Evolutionary conservation across 1,139 yeast species (phyloP).

Genomic region (Nakaseomyces nivariensis): DNA sequence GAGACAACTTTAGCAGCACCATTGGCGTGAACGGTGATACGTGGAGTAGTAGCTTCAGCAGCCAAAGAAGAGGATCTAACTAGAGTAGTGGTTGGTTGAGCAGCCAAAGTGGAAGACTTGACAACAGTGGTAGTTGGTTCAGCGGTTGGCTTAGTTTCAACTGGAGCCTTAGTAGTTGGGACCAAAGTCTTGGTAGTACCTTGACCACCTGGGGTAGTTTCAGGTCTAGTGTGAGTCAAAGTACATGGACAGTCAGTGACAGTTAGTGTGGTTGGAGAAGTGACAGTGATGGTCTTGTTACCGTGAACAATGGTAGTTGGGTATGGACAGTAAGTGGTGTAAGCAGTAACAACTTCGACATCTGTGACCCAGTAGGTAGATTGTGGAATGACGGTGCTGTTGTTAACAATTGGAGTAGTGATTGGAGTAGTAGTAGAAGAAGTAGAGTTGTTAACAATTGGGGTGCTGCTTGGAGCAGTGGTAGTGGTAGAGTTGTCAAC

Average conservation of each 20-base stretch:
- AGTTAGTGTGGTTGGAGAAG: slow-evolving; percentile 5
- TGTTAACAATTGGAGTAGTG: not conserved
- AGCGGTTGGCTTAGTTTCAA: slow-evolving; percentile 5
- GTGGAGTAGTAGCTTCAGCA: slow-evolving; percentile 6
- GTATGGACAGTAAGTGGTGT: slow-evolving; percentile 48
- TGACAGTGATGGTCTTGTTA: slow-evolving; percentile 7
- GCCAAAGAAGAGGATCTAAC: slow-evolving; percentile 4
- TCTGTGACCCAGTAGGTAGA: slow-evolving; percentile 4
- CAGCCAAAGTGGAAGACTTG: slow-evolving; percentile 4
- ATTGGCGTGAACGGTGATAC: slow-evolving; percentile 8
- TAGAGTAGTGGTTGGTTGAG: slow-evolving; percentile 5
- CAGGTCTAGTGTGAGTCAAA: slow-evolving; percentile 8
- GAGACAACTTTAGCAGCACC: slow-evolving; percentile 11
- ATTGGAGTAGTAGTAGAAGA: not conserved
- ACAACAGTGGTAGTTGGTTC: slow-evolving; percentile 6
- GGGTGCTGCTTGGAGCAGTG: not conserved
- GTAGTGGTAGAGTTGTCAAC: not conserved
- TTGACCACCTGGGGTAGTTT: slow-evolving; percentile 2
- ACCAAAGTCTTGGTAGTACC: not conserved
- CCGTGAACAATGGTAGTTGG: slow-evolving; percentile 44
- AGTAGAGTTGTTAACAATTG: not conserved
- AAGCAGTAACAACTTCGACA: slow-evolving; percentile 3
- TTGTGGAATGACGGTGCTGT: not conserved
- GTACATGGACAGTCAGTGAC: slow-evolving; percentile 5
- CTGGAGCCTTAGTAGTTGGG: not conserved